phyloP scores from a whole-genome alignment of 2,329 filamentous ascomycete genomes.

The Pseudocercospora fijiensis region DNA sequence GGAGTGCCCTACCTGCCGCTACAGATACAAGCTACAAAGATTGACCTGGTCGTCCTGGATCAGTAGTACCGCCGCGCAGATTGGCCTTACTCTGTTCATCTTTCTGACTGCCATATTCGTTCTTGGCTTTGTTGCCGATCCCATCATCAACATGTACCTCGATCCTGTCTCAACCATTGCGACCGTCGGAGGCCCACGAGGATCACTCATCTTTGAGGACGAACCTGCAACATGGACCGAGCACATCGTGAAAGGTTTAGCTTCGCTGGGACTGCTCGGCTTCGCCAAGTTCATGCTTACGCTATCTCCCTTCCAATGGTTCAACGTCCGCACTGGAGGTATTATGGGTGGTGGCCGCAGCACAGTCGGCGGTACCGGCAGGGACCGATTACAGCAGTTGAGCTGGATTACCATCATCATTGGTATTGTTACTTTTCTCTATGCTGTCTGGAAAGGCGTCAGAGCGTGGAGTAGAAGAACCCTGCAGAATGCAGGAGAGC shows the following conservation, averaged over 20 bases:
- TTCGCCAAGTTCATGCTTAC: constrained; percentile 77
- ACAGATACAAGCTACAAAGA: constrained; percentile 75
- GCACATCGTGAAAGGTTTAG: constrained; percentile 85
- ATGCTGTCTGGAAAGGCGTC: constrained; percentile 81
- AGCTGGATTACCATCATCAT: constrained; percentile 77
- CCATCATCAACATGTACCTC: constrained; percentile 83
- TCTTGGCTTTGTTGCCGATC: constrained; percentile 88
- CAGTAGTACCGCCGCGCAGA: constrained; percentile 59
- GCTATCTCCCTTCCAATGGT: constrained; percentile 73
- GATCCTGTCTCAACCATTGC: constrained; percentile 60
- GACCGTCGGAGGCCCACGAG: constrained; percentile 33
- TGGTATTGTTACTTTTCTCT: constrained; percentile 76
- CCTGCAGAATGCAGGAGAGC: constrained; percentile 75
- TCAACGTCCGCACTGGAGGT: constrained; percentile 66
- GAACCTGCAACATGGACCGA: constrained; percentile 66
- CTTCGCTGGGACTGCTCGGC: constrained; percentile 84
- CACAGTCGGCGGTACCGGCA: constrained; percentile 58
- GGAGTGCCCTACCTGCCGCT: constrained; percentile 84
- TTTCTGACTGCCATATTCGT: constrained; percentile 72
- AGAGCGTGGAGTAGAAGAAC: constrained; percentile 68
- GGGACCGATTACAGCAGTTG: constrained; percentile 74
- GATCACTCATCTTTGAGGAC: constrained; percentile 44
- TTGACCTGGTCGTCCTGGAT: constrained; percentile 70
- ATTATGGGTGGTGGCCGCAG: constrained; percentile 47
- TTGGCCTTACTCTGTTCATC: constrained; percentile 68